Evolutionary conservation across 2,329 filamentous ascomycete genomes (phyloP).

Genomic region (Aquanectria penicillioides): DNA sequence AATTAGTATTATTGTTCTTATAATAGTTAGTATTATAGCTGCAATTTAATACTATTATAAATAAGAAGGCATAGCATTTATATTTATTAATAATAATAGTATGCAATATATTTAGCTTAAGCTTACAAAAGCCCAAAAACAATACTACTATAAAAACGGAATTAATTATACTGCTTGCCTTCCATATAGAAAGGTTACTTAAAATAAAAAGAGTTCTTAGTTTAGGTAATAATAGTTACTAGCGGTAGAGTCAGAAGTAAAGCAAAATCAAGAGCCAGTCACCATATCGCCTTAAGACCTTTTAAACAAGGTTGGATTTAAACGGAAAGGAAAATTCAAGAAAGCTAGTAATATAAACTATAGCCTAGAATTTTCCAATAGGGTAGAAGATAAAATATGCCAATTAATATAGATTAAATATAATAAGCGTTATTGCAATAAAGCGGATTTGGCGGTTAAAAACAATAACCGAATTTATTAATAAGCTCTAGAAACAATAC

Average conservation of each 20-base stretch:
- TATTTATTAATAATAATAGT: slow-evolving; percentile 76
- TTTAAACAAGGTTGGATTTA: slow-evolving; percentile 57
- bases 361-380: slow-evolving; percentile 63
- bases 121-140: slow-evolving; percentile 58
- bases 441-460: slow-evolving; percentile 56
- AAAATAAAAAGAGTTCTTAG: slow-evolving; percentile 40
- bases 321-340: slow-evolving; percentile 71
- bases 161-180: slow-evolving; percentile 67
- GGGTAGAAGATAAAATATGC: slow-evolving; percentile 63
- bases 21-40: slow-evolving; percentile 63
- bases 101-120: slow-evolving; percentile 68
- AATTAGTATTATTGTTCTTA: slow-evolving; percentile 61
- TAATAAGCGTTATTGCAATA: slow-evolving; percentile 25
- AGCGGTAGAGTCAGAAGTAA: slow-evolving; percentile 33
- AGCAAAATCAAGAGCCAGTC: slow-evolving; percentile 56
- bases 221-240: slow-evolving; percentile 49
- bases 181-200: slow-evolving; percentile 50
- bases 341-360: slow-evolving; percentile 78
- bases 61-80: slow-evolving; percentile 72
- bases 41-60: slow-evolving; percentile 69
- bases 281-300: slow-evolving; percentile 33
- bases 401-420: slow-evolving; percentile 33
- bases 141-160: slow-evolving; percentile 67
- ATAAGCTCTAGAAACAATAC: slow-evolving; percentile 54
- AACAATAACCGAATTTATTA: slow-evolving; percentile 58